phyloP scores from a whole-genome alignment of 1,284 basidiomycete genomes.

The Singerocomus rubriflavus region DNA sequence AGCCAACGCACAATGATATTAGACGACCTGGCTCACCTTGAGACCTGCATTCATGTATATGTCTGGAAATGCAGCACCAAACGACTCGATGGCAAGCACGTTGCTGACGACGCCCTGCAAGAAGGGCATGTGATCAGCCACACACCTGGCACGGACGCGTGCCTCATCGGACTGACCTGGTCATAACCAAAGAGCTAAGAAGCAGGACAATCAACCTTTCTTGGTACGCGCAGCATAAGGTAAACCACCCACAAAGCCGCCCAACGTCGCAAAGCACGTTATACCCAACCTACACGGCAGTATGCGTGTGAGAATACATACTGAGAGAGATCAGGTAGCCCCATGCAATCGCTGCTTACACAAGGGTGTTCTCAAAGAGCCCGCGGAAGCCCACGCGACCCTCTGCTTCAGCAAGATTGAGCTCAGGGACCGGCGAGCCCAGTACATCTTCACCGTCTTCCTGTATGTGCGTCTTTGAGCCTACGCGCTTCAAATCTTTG shows the following conservation, averaged over 20 bases:
- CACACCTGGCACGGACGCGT: too few species aligned
- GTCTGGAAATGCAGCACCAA: constrained; percentile 33
- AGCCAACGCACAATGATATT: background rate
- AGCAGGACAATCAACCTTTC: constrained; percentile 1
- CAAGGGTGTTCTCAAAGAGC: constrained; percentile 29
- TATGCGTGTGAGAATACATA: constrained; percentile 4
- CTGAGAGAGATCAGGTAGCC: background rate
- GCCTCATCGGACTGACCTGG: constrained; percentile 18
- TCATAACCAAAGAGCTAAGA: constrained; percentile 34
- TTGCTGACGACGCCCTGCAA: constrained; percentile 33
- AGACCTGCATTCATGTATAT: constrained; percentile 30
- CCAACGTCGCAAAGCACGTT: constrained; percentile 33
- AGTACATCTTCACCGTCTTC: constrained; percentile 2
- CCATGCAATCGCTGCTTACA: constrained; percentile 19
- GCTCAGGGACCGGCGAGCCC: background rate
- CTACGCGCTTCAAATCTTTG: constrained; percentile 1
- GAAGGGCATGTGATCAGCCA: constrained; percentile 4
- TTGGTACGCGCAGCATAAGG: background rate
- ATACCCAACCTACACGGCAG: constrained; percentile 26
- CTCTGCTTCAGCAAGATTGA: constrained; percentile 18
- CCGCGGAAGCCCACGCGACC: constrained; percentile 27
- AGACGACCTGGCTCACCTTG: constrained; percentile 19
- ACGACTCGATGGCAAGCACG: constrained; percentile 35
- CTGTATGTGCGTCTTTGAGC: constrained; percentile 4
- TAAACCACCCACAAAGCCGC: constrained; percentile 30